These are phyloP conservation scores for Sclerospora graminicola DNA, from an alignment of 352 stramenopile species.

Conservation along the genomic window DNA sequence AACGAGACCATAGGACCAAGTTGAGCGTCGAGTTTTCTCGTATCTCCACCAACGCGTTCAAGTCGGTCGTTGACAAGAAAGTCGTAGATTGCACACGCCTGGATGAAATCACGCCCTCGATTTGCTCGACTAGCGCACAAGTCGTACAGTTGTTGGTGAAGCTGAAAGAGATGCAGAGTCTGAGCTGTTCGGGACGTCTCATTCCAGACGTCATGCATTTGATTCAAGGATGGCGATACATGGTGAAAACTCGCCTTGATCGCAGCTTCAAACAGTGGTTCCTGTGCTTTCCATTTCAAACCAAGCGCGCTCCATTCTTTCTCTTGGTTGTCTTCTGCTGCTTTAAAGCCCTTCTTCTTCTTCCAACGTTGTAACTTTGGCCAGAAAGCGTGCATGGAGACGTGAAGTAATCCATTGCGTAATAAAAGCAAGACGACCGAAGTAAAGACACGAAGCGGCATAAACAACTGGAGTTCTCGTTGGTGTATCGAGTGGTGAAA, in stretches of 20 bases:
- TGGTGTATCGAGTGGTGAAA: conserved; percentile 62
- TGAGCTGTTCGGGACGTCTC: conserved; percentile 11
- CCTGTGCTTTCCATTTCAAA: conserved; percentile 41
- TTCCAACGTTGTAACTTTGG: too few relatives aligned
- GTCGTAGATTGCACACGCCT: too few relatives aligned
- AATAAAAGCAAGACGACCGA: too few relatives aligned
- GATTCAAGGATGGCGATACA: background rate
- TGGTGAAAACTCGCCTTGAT: conserved; percentile 39
- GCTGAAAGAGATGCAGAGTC: conserved; percentile 29
- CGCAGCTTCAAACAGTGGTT: conserved; percentile 37
- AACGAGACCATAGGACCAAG: too few relatives aligned
- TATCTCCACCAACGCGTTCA: conserved; percentile 8
- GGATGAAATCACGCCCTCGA: too few relatives aligned
- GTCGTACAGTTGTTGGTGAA: too few relatives aligned
- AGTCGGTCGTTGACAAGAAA: too few relatives aligned
- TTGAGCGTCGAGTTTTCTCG: too few relatives aligned
- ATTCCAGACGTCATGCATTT: too few relatives aligned
- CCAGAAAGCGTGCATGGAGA: too few relatives aligned
- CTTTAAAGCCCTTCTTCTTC: background rate
- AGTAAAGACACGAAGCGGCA: conserved; percentile 21
- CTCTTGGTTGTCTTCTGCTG: conserved; percentile 32
- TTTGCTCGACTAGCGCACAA: too few relatives aligned
- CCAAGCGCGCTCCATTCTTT: conserved; percentile 39
- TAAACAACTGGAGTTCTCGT: conserved; percentile 32
- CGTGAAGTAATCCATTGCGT: too few relatives aligned